Conservation (phyloP, 129 eudicot species). For the Sambucus nigra region DNA sequence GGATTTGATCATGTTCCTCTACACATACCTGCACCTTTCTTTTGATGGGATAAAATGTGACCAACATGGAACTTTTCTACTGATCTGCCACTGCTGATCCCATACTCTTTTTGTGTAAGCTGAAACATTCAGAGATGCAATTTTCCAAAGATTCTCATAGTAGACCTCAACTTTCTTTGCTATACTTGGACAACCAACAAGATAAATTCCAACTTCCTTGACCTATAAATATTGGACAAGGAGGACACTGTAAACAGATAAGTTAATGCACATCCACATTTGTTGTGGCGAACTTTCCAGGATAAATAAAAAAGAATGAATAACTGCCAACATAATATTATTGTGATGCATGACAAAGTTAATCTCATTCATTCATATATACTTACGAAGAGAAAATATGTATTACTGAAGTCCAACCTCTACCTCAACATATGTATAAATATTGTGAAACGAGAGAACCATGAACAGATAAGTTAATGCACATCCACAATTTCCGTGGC, state of each 20-base stretch:
- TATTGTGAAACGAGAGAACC: slow-evolving; percentile 2
- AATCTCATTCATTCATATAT: background rate
- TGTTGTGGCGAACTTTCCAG: background rate
- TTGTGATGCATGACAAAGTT: background rate
- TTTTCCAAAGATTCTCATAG: slow-evolving; percentile 65
- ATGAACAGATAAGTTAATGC: background rate
- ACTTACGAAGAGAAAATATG: too few species aligned
- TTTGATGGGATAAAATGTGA: slow-evolving; percentile 46
- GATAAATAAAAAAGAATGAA: background rate
- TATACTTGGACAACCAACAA: slow-evolving; percentile 57
- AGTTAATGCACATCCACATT: background rate
- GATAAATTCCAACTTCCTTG: slow-evolving; percentile 74
- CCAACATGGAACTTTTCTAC: slow-evolving; percentile 80
- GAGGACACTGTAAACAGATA: slow-evolving; percentile 1
- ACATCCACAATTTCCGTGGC: background rate
- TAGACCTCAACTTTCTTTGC: slow-evolving; percentile 46
- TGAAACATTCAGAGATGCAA: slow-evolving; percentile 57
- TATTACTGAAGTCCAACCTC: too few species aligned
- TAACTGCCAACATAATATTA: background rate
- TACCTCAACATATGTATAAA: too few species aligned
- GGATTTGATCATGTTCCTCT: background rate
- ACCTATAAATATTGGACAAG: slow-evolving; percentile 35
- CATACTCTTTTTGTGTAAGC: slow-evolving; percentile 38
- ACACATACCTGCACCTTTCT: slow-evolving; percentile 62
- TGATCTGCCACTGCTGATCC: slow-evolving; percentile 83